A percentile compares a stretch with the other conserved stretches of the same genome.
Conservation (phyloP, 164 flowering plant species). For the Aristolochia fimbriata region DNA sequence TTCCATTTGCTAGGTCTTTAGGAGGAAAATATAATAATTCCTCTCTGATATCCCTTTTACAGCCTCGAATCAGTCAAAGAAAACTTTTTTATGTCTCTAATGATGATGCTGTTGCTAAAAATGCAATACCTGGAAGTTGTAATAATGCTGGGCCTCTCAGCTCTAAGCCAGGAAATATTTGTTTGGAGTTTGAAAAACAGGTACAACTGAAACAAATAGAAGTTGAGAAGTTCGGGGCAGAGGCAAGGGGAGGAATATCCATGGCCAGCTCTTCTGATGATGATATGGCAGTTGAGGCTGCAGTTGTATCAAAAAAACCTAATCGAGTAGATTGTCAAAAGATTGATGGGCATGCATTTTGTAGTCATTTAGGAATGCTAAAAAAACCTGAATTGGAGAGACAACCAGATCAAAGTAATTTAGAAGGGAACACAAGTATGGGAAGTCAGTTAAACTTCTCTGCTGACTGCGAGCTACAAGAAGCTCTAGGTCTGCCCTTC, state of each 20-base stretch:
- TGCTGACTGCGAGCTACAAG: slow-evolving; percentile 33
- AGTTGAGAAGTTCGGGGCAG: too few species aligned
- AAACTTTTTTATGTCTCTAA: neutral
- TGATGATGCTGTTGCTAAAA: too few species aligned
- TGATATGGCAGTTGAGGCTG: neutral
- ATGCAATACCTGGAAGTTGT: too few species aligned
- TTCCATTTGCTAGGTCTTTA: neutral
- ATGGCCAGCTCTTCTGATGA: too few species aligned
- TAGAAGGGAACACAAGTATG: neutral
- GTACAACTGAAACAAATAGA: too few species aligned
- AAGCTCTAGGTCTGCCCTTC: slow-evolving; percentile 41
- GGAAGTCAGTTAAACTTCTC: slow-evolving; percentile 28
- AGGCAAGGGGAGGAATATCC: too few species aligned
- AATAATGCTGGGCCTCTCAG: too few species aligned
- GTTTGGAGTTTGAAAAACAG: too few species aligned
- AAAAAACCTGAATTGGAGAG: slow-evolving; percentile 1
- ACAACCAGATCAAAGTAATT: neutral
- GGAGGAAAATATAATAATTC: neutral
- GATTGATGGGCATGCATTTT: too few species aligned
- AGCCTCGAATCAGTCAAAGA: neutral
- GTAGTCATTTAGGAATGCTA: too few species aligned
- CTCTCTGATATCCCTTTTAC: slow-evolving; percentile 1
- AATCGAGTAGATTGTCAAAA: too few species aligned
- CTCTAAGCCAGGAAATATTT: too few species aligned
- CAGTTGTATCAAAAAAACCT: neutral